phyloP scores from a whole-genome alignment of 768 basidiomycete species.

The Trametes gibbosa region DNA sequence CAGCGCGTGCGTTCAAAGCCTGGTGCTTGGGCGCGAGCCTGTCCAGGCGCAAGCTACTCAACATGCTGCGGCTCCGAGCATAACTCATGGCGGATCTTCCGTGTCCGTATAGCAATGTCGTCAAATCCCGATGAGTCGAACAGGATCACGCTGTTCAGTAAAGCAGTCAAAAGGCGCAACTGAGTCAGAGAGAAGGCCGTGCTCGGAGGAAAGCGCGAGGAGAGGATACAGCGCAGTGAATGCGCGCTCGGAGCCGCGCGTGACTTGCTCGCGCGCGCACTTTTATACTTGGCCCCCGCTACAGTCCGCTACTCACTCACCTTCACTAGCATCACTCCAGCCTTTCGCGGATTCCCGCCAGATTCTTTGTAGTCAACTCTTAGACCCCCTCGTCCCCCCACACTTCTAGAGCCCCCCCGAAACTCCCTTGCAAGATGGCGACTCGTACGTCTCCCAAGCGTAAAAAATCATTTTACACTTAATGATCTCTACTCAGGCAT shows the following conservation, averaged over 20 bases:
- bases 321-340: not conserved
- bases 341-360: not conserved
- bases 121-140: not conserved
- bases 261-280: conserved; percentile 1
- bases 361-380: not conserved
- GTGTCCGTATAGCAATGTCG: not conserved
- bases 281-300: not conserved
- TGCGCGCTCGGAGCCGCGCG: conserved; percentile 15
- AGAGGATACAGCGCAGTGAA: not conserved
- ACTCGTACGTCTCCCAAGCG: conserved; percentile 46
- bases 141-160: not conserved
- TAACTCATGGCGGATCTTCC: conserved; percentile 6
- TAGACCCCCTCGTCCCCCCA: not conserved
- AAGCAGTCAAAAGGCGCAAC: not conserved
- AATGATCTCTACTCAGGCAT: conserved; percentile 50
- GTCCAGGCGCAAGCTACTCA: not conserved
- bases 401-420: not conserved
- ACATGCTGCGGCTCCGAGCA: conserved; percentile 5
- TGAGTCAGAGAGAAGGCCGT: conserved; percentile 6
- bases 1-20: not conserved
- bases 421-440: conserved; percentile 46
- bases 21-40: not conserved
- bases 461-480: not conserved
- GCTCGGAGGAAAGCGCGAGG: not conserved
- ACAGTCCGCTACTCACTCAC: not conserved